Percentiles rank a stretch among this genome's conserved stretches.
phyloP scores from a whole-genome alignment of 2,329 filamentous ascomycete genomes.

The Helotiales sp. region DNA sequence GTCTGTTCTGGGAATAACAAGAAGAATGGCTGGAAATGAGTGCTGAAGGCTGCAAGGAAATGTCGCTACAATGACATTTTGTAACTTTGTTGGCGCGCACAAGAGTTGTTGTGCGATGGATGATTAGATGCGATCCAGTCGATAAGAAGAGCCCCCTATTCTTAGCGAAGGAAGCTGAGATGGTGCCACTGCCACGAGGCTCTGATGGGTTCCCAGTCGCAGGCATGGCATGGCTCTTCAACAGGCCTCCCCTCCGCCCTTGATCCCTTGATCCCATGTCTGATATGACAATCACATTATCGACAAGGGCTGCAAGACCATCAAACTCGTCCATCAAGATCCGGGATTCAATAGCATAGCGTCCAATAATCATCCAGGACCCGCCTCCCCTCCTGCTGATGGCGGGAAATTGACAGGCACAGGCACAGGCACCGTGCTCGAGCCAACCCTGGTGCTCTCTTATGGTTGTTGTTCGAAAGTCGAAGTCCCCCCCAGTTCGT shows the following conservation, averaged over 20 bases:
- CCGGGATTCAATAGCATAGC: conserved; percentile 26
- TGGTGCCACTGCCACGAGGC: conserved; percentile 35
- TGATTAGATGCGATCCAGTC: neutral
- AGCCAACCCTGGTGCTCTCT: conserved; percentile 16
- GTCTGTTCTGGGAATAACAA: neutral
- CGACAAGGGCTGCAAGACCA: conserved; percentile 24
- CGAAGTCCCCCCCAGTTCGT: neutral
- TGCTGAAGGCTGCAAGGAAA: neutral
- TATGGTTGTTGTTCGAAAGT: neutral
- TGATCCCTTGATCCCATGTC: too few species aligned
- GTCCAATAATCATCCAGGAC: conserved; percentile 22
- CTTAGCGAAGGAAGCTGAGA: conserved; percentile 22
- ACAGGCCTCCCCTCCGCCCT: neutral
- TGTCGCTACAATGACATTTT: neutral
- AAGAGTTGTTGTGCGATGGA: neutral
- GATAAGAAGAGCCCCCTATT: conserved; percentile 1
- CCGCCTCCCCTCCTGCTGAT: conserved; percentile 9
- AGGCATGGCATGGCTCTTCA: conserved; percentile 1
- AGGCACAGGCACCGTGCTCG: conserved; percentile 16
- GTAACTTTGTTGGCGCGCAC: neutral
- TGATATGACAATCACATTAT: conserved; percentile 40
- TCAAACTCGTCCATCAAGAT: conserved; percentile 25
- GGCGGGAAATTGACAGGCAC: conserved; percentile 24
- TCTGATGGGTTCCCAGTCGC: conserved; percentile 6
- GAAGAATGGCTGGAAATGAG: neutral